Conservation (phyloP, 208 protist genomes). For the Leishmania amazonensis region DNA sequence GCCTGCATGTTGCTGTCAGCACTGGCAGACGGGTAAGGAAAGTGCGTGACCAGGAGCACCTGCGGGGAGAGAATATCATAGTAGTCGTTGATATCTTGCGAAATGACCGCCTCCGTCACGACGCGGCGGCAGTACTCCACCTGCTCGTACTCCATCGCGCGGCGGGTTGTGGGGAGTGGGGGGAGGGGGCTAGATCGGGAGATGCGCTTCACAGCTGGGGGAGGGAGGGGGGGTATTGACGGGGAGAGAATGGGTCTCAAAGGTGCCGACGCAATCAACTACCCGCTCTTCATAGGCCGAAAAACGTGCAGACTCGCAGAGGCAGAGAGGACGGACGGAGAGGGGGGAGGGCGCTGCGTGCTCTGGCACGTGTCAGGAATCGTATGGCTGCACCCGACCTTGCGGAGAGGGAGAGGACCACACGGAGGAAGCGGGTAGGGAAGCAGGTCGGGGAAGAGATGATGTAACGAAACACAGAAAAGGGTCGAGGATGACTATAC, state of each 20-base stretch:
- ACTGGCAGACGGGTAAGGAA: constrained; percentile 54
- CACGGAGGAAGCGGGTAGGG: neutral
- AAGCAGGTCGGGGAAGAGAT: neutral
- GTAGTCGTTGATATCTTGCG: constrained; percentile 70
- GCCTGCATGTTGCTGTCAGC: constrained; percentile 30
- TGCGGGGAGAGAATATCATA: constrained; percentile 68
- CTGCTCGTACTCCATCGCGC: constrained; percentile 85
- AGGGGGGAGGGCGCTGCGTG: neutral
- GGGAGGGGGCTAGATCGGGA: neutral
- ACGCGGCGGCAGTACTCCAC: constrained; percentile 66
- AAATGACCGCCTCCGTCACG: constrained; percentile 48
- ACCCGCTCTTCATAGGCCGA: neutral
- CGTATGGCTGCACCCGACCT: neutral
- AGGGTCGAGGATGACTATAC: neutral
- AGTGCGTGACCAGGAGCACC: constrained; percentile 71
- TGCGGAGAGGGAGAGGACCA: neutral
- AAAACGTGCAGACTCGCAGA: neutral
- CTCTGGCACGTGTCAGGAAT: neutral
- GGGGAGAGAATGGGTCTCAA: neutral
- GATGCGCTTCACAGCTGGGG: neutral
- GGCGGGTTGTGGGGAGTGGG: neutral
- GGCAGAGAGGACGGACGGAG: neutral
- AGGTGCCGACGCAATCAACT: neutral
- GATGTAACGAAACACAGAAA: neutral
- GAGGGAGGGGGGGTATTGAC: neutral